Conservation (phyloP, 371 early-diverging fungal genomes). For the Zychaea mexicana region DNA sequence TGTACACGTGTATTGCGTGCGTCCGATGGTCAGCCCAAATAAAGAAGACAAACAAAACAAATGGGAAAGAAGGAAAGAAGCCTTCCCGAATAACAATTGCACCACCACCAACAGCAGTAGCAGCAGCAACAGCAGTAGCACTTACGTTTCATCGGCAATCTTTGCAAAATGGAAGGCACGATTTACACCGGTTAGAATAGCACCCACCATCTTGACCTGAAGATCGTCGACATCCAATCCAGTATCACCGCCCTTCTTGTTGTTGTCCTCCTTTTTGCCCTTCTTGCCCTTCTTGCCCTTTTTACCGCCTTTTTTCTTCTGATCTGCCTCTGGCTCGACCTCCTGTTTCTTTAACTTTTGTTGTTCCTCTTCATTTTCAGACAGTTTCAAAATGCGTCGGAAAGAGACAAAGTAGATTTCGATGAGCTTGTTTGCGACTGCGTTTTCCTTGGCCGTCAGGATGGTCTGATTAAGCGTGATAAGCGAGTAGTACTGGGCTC, state of each 20-base stretch:
- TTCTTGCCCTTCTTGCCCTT: slow-evolving; percentile 21
- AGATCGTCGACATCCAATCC: slow-evolving; percentile 60
- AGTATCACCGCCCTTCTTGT: slow-evolving; percentile 47
- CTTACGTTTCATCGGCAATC: slow-evolving; percentile 74
- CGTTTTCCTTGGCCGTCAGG: slow-evolving; percentile 68
- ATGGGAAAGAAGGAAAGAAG: background rate
- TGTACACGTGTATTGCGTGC: background rate
- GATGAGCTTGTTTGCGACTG: slow-evolving; percentile 81
- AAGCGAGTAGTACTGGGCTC: slow-evolving; percentile 87
- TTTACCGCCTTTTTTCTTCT: slow-evolving; percentile 1
- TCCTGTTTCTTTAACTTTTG: background rate
- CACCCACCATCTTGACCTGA: slow-evolving; percentile 86
- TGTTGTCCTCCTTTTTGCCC: slow-evolving; percentile 44
- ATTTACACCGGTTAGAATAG: slow-evolving; percentile 93
- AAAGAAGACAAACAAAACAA: background rate
- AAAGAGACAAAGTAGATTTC: slow-evolving; percentile 93
- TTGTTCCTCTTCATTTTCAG: slow-evolving; percentile 43
- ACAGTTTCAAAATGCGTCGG: slow-evolving; percentile 69
- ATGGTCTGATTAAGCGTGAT: slow-evolving; percentile 92
- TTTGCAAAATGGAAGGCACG: slow-evolving; percentile 93
- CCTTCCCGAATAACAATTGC: no score
- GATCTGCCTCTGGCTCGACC: no score
- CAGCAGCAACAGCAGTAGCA: background rate
- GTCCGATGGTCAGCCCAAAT: background rate
- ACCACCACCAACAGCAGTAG: background rate